phyloP scores from a whole-genome alignment of 441 rosid genomes.

The Theobroma grandiflorum region DNA sequence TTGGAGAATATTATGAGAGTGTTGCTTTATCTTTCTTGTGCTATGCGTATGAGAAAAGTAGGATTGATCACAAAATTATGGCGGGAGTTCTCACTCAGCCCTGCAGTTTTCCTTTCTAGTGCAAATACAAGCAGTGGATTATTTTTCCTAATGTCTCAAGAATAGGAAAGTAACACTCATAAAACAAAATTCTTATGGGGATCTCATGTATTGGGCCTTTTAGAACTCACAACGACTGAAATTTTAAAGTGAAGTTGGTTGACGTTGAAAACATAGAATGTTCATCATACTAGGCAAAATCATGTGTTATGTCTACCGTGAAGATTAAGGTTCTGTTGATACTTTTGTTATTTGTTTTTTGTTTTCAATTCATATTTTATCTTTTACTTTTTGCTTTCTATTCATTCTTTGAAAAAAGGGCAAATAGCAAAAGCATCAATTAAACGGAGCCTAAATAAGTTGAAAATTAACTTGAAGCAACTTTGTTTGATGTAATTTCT shows the following conservation, averaged over 20 bases:
- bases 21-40: background rate
- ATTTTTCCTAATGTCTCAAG: no score
- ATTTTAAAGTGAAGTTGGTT: background rate
- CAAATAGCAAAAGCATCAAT: no score
- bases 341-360: no score
- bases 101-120: background rate
- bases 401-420: no score
- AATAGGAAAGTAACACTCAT: no score
- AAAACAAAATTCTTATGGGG: no score
- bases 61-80: background rate
- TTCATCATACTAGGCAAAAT: background rate
- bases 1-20: background rate
- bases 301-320: background rate
- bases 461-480: background rate
- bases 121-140: background rate
- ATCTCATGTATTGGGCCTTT: no score
- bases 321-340: background rate
- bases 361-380: no score
- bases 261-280: background rate
- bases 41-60: background rate
- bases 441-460: background rate
- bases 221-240: no score
- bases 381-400: no score
- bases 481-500: background rate
- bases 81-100: background rate